Percentiles rank a stretch among this genome's conserved stretches.
These are phyloP conservation scores for Ceratobasidium sp. DNA, from an alignment of 1,284 basidiomycete species.

Conservation along the genomic window DNA sequence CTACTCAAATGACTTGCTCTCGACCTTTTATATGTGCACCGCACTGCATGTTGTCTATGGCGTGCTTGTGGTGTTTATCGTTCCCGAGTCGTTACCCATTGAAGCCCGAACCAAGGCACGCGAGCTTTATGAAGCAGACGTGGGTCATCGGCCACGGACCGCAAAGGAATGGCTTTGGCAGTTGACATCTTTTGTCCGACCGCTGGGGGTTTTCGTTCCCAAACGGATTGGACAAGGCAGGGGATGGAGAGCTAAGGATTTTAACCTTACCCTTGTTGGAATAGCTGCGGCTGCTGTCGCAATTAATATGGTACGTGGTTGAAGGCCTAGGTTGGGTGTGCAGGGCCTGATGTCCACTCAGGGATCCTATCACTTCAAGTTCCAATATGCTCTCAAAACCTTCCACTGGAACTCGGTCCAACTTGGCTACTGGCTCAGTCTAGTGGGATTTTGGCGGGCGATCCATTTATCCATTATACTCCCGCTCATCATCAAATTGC, in stretches of 20 bases:
- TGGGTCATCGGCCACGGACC: slow-evolving; percentile 5
- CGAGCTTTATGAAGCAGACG: slow-evolving; percentile 38
- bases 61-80: slow-evolving; percentile 60
- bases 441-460: slow-evolving; percentile 64
- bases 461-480: slow-evolving; percentile 66
- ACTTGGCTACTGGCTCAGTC: slow-evolving; percentile 78
- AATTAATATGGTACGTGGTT: slow-evolving; percentile 54
- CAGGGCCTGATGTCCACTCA: background rate
- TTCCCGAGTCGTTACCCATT: slow-evolving; percentile 76
- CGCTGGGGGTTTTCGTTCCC: slow-evolving; percentile 71
- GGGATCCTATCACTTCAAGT: slow-evolving; percentile 66
- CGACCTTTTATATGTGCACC: slow-evolving; percentile 75
- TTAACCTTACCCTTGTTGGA: slow-evolving; percentile 69
- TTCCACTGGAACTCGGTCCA: slow-evolving; percentile 75
- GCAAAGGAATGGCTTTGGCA: slow-evolving; percentile 34
- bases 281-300: slow-evolving; percentile 49
- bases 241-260: slow-evolving; percentile 56
- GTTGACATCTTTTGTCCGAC: slow-evolving; percentile 60
- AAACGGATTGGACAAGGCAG: slow-evolving; percentile 48
- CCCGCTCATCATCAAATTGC: slow-evolving; percentile 51
- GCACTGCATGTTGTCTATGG: slow-evolving; percentile 59
- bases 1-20: slow-evolving; percentile 62
- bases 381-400: slow-evolving; percentile 70
- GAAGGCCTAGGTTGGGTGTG: background rate
- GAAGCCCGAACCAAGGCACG: slow-evolving; percentile 34